Evolutionary conservation across 768 basidiomycete species (phyloP).

Genomic region (Boletus tomentosulus): DNA sequence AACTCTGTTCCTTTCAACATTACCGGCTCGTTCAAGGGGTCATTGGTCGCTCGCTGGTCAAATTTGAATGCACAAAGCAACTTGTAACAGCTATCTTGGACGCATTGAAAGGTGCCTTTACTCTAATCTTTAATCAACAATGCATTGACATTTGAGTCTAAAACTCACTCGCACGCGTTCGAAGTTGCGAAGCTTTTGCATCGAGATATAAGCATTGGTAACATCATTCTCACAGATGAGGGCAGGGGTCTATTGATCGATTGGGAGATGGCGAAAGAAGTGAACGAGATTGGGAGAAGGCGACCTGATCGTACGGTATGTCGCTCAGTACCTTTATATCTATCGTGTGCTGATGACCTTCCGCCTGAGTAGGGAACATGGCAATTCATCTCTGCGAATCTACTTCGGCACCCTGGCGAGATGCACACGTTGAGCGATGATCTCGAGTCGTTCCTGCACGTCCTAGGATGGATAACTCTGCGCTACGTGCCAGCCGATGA

Average conservation of each 20-base stretch:
- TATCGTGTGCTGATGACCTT: no score
- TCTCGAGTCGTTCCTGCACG: not conserved
- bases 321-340: no score
- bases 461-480: not conserved
- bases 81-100: no score
- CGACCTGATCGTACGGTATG: no score
- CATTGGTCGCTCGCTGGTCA: no score
- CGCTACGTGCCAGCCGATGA: not conserved
- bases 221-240: not conserved
- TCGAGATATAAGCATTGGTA: not conserved
- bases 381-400: no score
- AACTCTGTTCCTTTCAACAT: no score
- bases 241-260: not conserved
- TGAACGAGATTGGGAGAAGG: not conserved
- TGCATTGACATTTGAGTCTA: not conserved
- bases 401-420: not conserved
- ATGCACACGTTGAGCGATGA: not conserved
- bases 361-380: no score
- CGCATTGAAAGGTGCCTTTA: no score
- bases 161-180: not conserved
- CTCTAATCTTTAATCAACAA: no score
- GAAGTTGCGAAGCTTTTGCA: not conserved
- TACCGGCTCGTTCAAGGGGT: no score
- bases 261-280: not conserved
- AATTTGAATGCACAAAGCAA: no score